Evolutionary conservation across 305 asterid species (phyloP).

Genomic region (Fraxinus angustifolia): DNA sequence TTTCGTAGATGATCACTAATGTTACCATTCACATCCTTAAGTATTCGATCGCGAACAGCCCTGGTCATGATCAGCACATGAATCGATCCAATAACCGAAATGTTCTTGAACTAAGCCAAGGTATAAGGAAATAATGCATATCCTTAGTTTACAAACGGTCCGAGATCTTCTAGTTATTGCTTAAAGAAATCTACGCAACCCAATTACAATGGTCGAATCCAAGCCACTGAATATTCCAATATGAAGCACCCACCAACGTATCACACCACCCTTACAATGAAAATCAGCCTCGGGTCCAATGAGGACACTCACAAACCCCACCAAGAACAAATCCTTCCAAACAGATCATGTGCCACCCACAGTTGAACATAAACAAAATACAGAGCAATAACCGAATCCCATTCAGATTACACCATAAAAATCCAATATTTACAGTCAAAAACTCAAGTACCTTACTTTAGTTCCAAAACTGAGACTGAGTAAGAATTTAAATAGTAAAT

Average conservation of each 20-base stretch:
- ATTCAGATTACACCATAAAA: slow-evolving; percentile 22
- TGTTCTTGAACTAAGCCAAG: slow-evolving; percentile 33
- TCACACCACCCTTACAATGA: background rate
- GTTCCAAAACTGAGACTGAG: background rate
- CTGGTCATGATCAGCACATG: slow-evolving; percentile 80
- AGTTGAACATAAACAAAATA: background rate
- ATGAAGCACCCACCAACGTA: background rate
- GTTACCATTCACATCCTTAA: slow-evolving; percentile 84
- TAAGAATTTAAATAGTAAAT: slow-evolving; percentile 16
- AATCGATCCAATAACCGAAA: slow-evolving; percentile 30
- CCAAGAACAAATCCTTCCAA: background rate
- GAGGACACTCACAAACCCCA: background rate
- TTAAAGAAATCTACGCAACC: background rate
- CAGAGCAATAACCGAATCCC: slow-evolving; percentile 26
- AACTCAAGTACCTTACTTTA: slow-evolving; percentile 19
- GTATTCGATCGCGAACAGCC: slow-evolving; percentile 77
- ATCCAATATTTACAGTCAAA: slow-evolving; percentile 7
- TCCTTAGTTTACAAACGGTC: slow-evolving; percentile 30
- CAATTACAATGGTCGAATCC: slow-evolving; percentile 13
- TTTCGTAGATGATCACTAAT: slow-evolving; percentile 78
- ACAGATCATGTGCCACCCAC: background rate
- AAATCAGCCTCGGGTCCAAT: background rate
- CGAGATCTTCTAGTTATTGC: slow-evolving; percentile 31
- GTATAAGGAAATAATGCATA: slow-evolving; percentile 32
- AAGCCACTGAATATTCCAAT: slow-evolving; percentile 19